phyloP scores from a whole-genome alignment of 164 flowering plant species.

The Annona cherimola region DNA sequence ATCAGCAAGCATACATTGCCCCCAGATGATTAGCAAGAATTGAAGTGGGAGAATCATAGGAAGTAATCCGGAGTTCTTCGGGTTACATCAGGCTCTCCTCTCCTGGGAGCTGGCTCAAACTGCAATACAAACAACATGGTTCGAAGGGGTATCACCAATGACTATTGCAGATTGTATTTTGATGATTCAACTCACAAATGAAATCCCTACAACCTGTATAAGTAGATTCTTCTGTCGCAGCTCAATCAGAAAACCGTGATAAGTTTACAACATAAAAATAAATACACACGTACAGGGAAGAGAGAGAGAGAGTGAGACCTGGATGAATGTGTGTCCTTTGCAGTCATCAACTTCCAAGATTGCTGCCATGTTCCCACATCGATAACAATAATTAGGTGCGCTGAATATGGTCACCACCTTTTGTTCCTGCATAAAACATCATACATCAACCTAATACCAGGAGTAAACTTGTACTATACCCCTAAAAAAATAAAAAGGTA shows the following conservation, averaged over 20 bases:
- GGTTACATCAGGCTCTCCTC: constrained; percentile 98
- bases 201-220: too few species aligned
- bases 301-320: constrained; percentile 42
- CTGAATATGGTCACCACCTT: constrained; percentile 97
- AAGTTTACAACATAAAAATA: background rate
- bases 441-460: background rate
- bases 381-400: constrained; percentile 96
- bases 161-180: too few species aligned
- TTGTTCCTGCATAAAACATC: constrained; percentile 54
- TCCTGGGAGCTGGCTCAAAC: constrained; percentile 99
- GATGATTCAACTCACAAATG: too few species aligned
- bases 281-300: too few species aligned
- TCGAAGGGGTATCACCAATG: too few species aligned
- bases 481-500: too few species aligned
- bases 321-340: constrained; percentile 91
- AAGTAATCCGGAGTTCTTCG: constrained; percentile 97
- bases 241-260: background rate
- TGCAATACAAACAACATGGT: constrained; percentile 23
- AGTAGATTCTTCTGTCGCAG: too few species aligned
- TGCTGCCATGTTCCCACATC: constrained; percentile 99
- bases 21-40: constrained; percentile 19
- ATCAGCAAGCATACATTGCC: constrained; percentile 25
- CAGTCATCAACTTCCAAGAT: constrained; percentile 97
- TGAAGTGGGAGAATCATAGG: constrained; percentile 35
- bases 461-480: background rate